Percentiles rank a stretch among this genome's conserved stretches.
Conservation (phyloP, 768 basidiomycete species). For the Lentinula sp. region DNA sequence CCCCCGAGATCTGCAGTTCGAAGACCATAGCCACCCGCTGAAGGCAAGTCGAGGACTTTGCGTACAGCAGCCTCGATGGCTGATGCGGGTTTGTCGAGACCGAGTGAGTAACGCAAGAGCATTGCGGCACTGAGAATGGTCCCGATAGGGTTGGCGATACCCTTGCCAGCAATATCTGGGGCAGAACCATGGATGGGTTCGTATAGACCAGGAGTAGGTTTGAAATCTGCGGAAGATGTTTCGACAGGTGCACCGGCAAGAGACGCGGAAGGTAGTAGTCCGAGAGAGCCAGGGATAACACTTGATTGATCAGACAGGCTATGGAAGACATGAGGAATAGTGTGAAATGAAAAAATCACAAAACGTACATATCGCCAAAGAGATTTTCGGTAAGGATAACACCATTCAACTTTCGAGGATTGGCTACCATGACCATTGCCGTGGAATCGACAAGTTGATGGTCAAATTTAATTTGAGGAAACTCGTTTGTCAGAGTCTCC, state of each 20-base stretch:
- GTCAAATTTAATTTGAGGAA: constrained; percentile 80
- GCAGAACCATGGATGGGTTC: constrained; percentile 97
- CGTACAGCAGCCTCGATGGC: constrained; percentile 89
- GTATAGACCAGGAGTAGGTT: constrained; percentile 83
- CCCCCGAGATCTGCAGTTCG: constrained; percentile 90
- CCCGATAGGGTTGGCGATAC: constrained; percentile 92
- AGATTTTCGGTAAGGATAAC: constrained; percentile 93
- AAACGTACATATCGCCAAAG: constrained; percentile 91
- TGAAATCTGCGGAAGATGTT: constrained; percentile 49
- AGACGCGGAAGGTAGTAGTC: constrained; percentile 93
- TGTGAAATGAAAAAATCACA: not conserved
- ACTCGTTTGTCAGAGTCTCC: constrained; percentile 79
- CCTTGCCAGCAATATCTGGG: constrained; percentile 91
- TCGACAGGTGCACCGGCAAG: constrained; percentile 80
- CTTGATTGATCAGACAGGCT: constrained; percentile 96
- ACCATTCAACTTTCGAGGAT: constrained; percentile 90
- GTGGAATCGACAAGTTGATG: constrained; percentile 96
- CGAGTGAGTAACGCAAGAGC: constrained; percentile 92
- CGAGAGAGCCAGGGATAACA: constrained; percentile 96
- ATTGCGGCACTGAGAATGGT: constrained; percentile 93
- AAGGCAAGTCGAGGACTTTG: constrained; percentile 73
- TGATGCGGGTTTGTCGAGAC: constrained; percentile 76
- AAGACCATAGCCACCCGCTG: constrained; percentile 66
- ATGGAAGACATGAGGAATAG: not conserved
- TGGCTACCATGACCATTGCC: constrained; percentile 90